Evolutionary conservation across 768 basidiomycete genomes (phyloP), one percentile per base, ranked within the genome.

Genomic region (Suillus occidentalis): DNA sequence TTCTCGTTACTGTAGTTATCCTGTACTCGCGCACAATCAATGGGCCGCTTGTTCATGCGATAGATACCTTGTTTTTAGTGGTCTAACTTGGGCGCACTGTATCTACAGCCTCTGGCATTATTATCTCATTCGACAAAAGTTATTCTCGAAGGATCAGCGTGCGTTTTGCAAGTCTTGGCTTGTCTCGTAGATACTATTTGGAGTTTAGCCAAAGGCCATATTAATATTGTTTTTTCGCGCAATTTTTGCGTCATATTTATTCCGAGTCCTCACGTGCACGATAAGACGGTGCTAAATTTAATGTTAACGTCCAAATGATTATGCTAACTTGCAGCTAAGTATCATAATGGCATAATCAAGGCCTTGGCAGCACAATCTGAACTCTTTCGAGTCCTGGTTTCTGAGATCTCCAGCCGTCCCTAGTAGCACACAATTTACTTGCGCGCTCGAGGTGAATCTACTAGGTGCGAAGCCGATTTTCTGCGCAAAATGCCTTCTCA

Each of bases 1-100:
- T 59, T 59, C 57, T 59, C 39, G 25, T 39, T 59, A 59, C 39
- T 59, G 57, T 59, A 28, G 25, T 58, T 59, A 25, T 58, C 22
- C 56, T 59, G 39, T 59, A 59, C 39, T 42, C 16, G 37, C 37
- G 37, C 16, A 58, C 39, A 39, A 25, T 58, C 57, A 40, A 58
- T 37, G 25, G 10, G 28, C 31, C 53, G 53, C 31, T 20, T 34
- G 20, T 55, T 55, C 53, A 55, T 55, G 53, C 31, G 53, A 55
- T 55, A 34, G 18, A 55, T 55, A 53, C 28, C 31, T 5, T 55
- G 31, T 31, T 55, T 55, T 31, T 18, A 8, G 31, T 28, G 8
- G 18, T 55, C 53, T 31, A 55, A 55, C 53, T 53, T 31, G 25
- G 50, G 25, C 25, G 25, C 50, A 18, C 25, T 52, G 28, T 52